Percentiles rank a stretch among this genome's conserved stretches.
phyloP scores from a whole-genome alignment of 805 yeast genomes.

The Monosporozyma unispora region DNA sequence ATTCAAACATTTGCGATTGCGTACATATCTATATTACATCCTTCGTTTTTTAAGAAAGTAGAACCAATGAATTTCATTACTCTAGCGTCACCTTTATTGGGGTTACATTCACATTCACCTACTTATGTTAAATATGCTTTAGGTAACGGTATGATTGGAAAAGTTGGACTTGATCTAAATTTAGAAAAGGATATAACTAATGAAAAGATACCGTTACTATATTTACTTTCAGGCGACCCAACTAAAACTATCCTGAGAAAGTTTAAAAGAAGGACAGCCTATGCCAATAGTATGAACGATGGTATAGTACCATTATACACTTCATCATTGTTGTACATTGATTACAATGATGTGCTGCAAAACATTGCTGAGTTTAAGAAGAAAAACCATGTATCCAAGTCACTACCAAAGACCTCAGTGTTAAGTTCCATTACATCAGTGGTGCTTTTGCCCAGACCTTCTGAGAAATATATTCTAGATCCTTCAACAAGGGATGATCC shows the following conservation, averaged over 20 bases:
- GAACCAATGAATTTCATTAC: conserved; percentile 61
- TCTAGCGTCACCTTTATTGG: conserved; percentile 66
- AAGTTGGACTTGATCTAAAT: conserved; percentile 71
- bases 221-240: conserved; percentile 57
- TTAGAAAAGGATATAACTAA: conserved; percentile 36
- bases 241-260: conserved; percentile 41
- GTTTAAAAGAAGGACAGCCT: conserved; percentile 58
- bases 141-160: conserved; percentile 66
- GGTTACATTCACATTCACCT: conserved; percentile 69
- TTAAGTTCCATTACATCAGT: conserved; percentile 55
- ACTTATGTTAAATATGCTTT: conserved; percentile 59
- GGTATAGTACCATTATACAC: conserved; percentile 78
- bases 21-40: conserved; percentile 55
- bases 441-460: conserved; percentile 55
- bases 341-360: conserved; percentile 42
- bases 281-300: conserved; percentile 69
- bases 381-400: conserved; percentile 1
- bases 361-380: conserved; percentile 23
- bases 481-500: conserved; percentile 46
- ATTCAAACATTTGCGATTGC: conserved; percentile 72
- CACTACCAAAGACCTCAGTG: conserved; percentile 41
- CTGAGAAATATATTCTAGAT: conserved; percentile 44
- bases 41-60: conserved; percentile 53
- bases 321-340: conserved; percentile 56
- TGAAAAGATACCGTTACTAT: conserved; percentile 43